phyloP scores from a whole-genome alignment of 2,329 filamentous ascomycete species.

The Fusarium nurragi region DNA sequence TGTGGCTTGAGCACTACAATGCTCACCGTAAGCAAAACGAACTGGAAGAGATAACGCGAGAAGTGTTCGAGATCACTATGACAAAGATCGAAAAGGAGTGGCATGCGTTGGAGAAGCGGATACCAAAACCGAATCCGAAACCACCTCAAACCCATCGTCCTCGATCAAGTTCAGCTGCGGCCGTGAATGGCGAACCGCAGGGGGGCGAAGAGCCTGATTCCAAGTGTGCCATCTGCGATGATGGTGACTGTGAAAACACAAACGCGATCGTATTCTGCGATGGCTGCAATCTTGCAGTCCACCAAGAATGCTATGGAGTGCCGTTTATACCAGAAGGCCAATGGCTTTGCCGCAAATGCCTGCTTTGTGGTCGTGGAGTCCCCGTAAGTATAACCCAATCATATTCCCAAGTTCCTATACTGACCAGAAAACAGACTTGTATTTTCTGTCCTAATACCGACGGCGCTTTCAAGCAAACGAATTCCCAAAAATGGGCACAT shows the following conservation, averaged over 20 bases:
- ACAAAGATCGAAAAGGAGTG: constrained; percentile 99
- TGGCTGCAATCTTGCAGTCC: constrained; percentile 95
- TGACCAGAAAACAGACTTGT: constrained; percentile 70
- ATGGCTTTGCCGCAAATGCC: constrained; percentile 97
- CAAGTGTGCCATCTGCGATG: constrained; percentile 97
- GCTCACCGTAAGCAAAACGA: constrained; percentile 76
- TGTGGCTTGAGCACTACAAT: constrained; percentile 92
- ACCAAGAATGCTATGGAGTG: constrained; percentile 98
- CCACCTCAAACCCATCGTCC: constrained; percentile 94
- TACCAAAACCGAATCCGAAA: constrained; percentile 96
- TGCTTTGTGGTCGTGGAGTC: constrained; percentile 90
- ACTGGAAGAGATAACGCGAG: constrained; percentile 85
- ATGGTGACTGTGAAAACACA: constrained; percentile 99
- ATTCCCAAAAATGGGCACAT: constrained; percentile 95
- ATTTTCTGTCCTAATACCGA: constrained; percentile 99
- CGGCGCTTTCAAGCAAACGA: constrained; percentile 98
- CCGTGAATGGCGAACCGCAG: constrained; percentile 91
- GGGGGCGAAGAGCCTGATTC: constrained; percentile 91
- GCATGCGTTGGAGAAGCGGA: constrained; percentile 94
- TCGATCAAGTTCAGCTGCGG: constrained; percentile 90
- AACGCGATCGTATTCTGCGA: constrained; percentile 99
- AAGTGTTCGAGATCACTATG: constrained; percentile 96
- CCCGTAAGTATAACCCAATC: constrained; percentile 65
- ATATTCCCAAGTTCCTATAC: neutral
- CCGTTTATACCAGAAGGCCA: constrained; percentile 98